phyloP scores from a whole-genome alignment of 345 rosid genomes.

The Nasturtium officinale region DNA sequence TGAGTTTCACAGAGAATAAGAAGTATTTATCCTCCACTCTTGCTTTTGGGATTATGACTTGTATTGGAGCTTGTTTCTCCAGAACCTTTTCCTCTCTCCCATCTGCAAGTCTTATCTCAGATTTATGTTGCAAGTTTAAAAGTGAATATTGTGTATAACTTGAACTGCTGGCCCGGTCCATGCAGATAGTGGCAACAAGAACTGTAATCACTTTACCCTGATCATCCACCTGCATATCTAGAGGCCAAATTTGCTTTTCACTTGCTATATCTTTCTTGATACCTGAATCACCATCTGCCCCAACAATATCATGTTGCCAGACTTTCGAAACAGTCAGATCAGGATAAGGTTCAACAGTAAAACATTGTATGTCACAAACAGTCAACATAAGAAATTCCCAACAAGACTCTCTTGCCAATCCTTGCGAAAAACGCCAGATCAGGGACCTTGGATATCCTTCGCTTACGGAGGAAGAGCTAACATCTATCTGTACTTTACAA shows the following conservation, averaged over 20 bases:
- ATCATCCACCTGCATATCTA: conserved; percentile 82
- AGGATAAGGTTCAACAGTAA: conserved; percentile 48
- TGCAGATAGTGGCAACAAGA: conserved; percentile 90
- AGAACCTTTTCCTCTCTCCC: conserved; percentile 56
- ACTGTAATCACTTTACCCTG: conserved; percentile 73
- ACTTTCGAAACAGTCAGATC: conserved; percentile 56
- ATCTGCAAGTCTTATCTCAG: conserved; percentile 50
- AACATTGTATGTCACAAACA: conserved; percentile 77
- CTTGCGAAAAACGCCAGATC: conserved; percentile 55
- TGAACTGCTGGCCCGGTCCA: conserved; percentile 87
- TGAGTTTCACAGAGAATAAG: conserved; percentile 86
- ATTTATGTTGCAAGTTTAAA: conserved; percentile 77
- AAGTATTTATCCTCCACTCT: conserved; percentile 87
- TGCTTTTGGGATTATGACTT: conserved; percentile 97
- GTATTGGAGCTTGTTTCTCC: conserved; percentile 87
- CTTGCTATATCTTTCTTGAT: conserved; percentile 91
- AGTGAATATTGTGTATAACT: conserved; percentile 94
- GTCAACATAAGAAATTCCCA: conserved; percentile 70
- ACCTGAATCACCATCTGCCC: conserved; percentile 74
- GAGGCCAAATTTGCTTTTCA: conserved; percentile 91
- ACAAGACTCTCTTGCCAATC: conserved; percentile 46
- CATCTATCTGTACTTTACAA: conserved; percentile 47
- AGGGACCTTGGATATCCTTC: conserved; percentile 86
- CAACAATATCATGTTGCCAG: conserved; percentile 84
- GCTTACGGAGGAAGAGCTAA: conserved; percentile 46